Conservation (phyloP, 208 protist species). For the Borovskyia barvae region DNA sequence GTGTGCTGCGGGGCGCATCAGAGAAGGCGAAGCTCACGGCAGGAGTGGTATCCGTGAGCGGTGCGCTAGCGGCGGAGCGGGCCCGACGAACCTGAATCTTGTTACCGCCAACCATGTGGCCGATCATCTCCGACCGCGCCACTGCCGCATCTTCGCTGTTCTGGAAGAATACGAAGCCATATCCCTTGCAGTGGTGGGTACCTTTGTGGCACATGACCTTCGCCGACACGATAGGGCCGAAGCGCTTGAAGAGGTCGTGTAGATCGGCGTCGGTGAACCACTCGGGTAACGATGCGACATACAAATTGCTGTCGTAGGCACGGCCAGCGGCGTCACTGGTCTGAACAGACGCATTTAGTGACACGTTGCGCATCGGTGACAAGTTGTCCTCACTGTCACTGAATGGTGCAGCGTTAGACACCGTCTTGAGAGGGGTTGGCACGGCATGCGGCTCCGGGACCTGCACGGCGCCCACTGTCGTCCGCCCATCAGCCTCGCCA, state of each 20-base stretch:
- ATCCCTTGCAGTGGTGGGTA: constrained; percentile 60
- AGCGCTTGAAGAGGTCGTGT: constrained; percentile 51
- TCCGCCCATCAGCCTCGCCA: constrained; percentile 3
- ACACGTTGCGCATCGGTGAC: constrained; percentile 26
- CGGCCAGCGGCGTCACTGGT: constrained; percentile 16
- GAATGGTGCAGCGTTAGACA: background rate
- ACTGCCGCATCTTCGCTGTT: constrained; percentile 39
- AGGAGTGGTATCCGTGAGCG: constrained; percentile 20
- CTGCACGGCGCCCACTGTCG: constrained; percentile 2
- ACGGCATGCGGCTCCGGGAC: background rate
- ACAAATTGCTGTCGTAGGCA: constrained; percentile 58
- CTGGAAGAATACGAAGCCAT: constrained; percentile 80
- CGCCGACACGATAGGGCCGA: constrained; percentile 57
- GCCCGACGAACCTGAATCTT: constrained; percentile 70
- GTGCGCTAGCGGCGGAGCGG: constrained; percentile 30
- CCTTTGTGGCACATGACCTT: constrained; percentile 75
- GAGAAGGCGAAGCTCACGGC: background rate
- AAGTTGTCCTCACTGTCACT: constrained; percentile 18
- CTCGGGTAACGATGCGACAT: constrained; percentile 61
- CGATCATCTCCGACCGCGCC: constrained; percentile 60
- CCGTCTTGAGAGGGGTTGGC: constrained; percentile 1
- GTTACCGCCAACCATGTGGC: constrained; percentile 49
- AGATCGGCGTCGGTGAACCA: constrained; percentile 56
- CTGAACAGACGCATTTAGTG: constrained; percentile 11
- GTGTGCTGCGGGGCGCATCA: background rate